These are phyloP conservation scores for Globisporangium solare DNA, from an alignment of 352 stramenopile species.

Conservation along the genomic window DNA sequence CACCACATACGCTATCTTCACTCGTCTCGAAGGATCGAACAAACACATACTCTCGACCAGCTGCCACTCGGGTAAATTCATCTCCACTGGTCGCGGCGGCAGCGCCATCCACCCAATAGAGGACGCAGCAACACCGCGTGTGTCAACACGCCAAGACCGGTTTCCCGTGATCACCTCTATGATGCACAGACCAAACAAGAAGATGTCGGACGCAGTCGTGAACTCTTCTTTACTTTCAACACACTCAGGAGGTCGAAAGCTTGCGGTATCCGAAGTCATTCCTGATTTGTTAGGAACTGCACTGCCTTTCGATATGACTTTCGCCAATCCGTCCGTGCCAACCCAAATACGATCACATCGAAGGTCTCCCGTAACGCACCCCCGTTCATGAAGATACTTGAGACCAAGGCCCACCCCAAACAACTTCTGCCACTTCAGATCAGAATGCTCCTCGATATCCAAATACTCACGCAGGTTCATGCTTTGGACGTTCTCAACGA, in stretches of 20 bases:
- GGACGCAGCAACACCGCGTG: neutral
- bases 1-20: conserved; percentile 6
- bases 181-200: conserved; percentile 50
- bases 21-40: neutral
- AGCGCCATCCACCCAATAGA: neutral
- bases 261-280: conserved; percentile 2
- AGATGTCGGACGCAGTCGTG: conserved; percentile 31
- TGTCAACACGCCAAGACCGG: neutral
- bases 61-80: conserved; percentile 4
- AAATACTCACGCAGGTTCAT: conserved; percentile 25
- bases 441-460: neutral
- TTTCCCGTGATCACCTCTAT: conserved; percentile 23
- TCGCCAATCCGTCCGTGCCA: conserved; percentile 15
- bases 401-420: conserved; percentile 28
- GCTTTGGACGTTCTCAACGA: conserved; percentile 22
- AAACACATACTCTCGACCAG: conserved; percentile 12
- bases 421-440: conserved; percentile 24
- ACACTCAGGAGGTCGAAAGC: conserved; percentile 28
- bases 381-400: conserved; percentile 30
- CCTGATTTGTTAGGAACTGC: too few species aligned
- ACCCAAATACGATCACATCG: conserved; percentile 73
- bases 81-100: neutral
- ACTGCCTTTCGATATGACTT: too few species aligned
- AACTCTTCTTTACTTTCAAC: conserved; percentile 9
- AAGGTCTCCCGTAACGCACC: conserved; percentile 30